Evolutionary conservation across 305 asterid genomes (phyloP), one percentile per base, ranked within the genome.

Genomic region (Solanum hybrid): DNA sequence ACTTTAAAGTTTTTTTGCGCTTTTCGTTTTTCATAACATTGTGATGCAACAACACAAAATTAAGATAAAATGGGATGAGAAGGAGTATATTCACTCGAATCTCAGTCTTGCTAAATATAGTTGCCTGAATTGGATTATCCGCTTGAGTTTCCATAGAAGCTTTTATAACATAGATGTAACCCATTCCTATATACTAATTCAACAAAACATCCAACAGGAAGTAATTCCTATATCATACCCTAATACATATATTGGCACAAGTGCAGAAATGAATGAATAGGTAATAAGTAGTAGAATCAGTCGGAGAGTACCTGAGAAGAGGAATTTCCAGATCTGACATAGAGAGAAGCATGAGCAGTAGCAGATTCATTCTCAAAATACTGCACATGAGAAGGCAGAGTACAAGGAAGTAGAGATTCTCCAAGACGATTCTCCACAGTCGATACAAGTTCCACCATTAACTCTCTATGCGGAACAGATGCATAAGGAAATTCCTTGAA

Each of bases 401-500:
- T 92, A 94, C 95, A 97, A 89, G 95, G 94, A 37, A 93, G 93
- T 22, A 97, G 96, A 33, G 92, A 90, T 51, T 97, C 88, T 36
- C 96, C 97, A 71, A 96, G 91, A 22, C 93, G 93, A 67, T 89
- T 88, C 22, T 97, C 98, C 87, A 97, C 90, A 40, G 95, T 89
- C 86, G 98, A 93, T 57, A 96, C 61, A 26, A 95, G 93, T 88
- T 94, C 98, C 91, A 94, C 88, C 98, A 97, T 95, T 11, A 97
- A 92, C 28, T 94, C 91, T 76, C 92, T 95, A 26, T 93, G 96
- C 24, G 97, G 93, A 28, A 83, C 92, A 2, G 98, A 93, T 10
- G 91, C 96, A 34, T 94, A 91, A 2, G 99, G 99, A 83, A 96
- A 96, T 39, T 95, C 97, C 95, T 91, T 92, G 94, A 95, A 94